A percentile compares a stretch with the other conserved stretches of the same genome.
phyloP scores from a whole-genome alignment of 306 rosid species.

The Heteromeles arbutifolia region DNA sequence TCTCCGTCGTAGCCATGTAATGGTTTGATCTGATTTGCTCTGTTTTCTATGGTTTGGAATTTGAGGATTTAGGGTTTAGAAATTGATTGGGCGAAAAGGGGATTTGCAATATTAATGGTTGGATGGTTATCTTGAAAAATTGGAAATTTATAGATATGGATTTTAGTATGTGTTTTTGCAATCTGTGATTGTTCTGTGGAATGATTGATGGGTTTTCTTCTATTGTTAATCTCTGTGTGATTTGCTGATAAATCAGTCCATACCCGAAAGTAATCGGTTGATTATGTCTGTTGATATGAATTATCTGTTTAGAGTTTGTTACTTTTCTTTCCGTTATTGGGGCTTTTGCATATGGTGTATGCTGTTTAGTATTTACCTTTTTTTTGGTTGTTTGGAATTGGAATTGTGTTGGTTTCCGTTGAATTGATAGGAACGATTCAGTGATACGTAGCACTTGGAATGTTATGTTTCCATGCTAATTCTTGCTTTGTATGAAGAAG shows the following conservation, averaged over 20 bases:
- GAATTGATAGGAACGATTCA: neutral
- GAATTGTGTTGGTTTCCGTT: neutral
- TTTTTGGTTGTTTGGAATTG: neutral
- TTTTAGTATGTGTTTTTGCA: neutral
- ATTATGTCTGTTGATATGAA: too few relatives aligned
- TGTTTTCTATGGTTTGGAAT: constrained; percentile 8
- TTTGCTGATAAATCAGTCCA: neutral
- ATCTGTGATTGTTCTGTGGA: neutral
- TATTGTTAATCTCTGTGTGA: neutral
- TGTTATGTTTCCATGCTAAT: neutral
- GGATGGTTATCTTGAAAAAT: neutral
- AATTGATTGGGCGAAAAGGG: neutral
- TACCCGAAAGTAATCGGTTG: neutral
- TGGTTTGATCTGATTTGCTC: neutral
- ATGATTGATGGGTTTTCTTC: neutral
- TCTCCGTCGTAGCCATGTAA: neutral
- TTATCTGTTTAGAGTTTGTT: neutral
- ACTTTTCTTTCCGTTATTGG: neutral
- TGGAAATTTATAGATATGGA: neutral
- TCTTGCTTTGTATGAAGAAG: neutral
- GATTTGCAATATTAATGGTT: neutral
- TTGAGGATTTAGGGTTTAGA: neutral
- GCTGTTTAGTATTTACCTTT: neutral
- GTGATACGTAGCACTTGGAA: neutral
- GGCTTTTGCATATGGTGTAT: neutral